Percentiles rank a stretch among this genome's conserved stretches.
Evolutionary conservation across 1,139 yeast genomes (phyloP).

Genomic region (Geotrichum australiense): DNA sequence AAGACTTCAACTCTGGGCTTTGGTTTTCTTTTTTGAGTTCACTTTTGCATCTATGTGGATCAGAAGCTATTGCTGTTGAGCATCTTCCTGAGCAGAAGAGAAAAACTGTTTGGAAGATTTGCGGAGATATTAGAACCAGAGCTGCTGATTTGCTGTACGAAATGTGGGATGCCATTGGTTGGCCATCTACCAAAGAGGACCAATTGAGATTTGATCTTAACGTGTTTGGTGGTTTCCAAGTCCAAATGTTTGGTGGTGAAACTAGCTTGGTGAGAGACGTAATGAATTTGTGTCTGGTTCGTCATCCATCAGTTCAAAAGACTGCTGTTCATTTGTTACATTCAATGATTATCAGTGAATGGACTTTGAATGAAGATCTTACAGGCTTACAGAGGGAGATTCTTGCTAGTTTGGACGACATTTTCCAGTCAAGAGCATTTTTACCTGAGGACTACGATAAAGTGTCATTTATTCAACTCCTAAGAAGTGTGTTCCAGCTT

Average conservation of each 20-base stretch:
- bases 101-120: conserved; percentile 58
- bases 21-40: conserved; percentile 49
- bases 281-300: conserved; percentile 62
- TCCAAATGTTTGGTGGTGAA: conserved; percentile 51
- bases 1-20: conserved; percentile 50
- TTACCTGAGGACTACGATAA: conserved; percentile 51
- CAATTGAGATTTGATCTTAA: conserved; percentile 52
- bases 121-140: conserved; percentile 57
- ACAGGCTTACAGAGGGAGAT: conserved; percentile 55
- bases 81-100: conserved; percentile 56
- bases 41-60: conserved; percentile 48
- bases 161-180: conserved; percentile 70
- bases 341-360: conserved; percentile 66
- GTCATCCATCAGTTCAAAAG: conserved; percentile 53
- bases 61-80: conserved; percentile 30
- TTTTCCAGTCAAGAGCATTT: conserved; percentile 50
- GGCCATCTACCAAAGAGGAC: conserved; percentile 58
- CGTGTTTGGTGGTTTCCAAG: conserved; percentile 66
- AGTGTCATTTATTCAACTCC: conserved; percentile 44
- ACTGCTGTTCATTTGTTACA: conserved; percentile 65
- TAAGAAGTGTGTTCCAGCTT: conserved; percentile 47
- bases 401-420: conserved; percentile 50
- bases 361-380: conserved; percentile 51
- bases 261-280: conserved; percentile 59
- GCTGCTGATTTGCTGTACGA: conserved; percentile 50